Percentiles rank a stretch among this genome's conserved stretches.
Conservation (phyloP, 169 alveolate genomes). For the Plasmodium gonderi region DNA sequence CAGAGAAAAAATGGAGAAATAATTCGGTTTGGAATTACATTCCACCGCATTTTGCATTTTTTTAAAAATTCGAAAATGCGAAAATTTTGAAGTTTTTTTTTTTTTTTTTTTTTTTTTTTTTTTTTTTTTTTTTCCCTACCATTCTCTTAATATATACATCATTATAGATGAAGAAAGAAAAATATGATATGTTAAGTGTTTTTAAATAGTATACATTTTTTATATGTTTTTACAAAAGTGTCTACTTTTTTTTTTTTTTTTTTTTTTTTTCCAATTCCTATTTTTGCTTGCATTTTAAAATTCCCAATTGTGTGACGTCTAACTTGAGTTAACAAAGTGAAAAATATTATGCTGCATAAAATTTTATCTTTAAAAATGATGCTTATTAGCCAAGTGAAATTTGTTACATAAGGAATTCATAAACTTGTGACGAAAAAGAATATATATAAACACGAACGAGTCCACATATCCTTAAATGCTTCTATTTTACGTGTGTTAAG, state of each 20-base stretch:
- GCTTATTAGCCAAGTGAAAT: neutral
- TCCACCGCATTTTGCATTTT: neutral
- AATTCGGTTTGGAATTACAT: neutral
- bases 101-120: neutral
- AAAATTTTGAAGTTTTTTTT: neutral
- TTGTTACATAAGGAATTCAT: neutral
- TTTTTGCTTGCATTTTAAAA: neutral
- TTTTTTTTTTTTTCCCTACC: too few relatives aligned
- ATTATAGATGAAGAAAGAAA: neutral
- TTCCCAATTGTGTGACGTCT: neutral
- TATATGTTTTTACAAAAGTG: neutral
- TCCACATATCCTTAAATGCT: neutral
- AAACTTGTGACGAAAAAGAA: neutral
- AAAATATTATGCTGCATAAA: neutral
- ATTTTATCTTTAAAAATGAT: neutral
- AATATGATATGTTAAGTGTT: neutral
- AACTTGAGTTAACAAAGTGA: neutral
- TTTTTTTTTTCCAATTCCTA: neutral
- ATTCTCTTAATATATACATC: too few relatives aligned
- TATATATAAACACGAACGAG: neutral
- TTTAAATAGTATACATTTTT: neutral
- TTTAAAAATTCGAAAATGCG: neutral
- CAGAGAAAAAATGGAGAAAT: neutral
- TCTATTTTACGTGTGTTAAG: neutral
- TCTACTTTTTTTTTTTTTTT: neutral